Base-by-base conservation (phyloP, 257 asterid genomes). In the Solanum boliviense region DNA sequence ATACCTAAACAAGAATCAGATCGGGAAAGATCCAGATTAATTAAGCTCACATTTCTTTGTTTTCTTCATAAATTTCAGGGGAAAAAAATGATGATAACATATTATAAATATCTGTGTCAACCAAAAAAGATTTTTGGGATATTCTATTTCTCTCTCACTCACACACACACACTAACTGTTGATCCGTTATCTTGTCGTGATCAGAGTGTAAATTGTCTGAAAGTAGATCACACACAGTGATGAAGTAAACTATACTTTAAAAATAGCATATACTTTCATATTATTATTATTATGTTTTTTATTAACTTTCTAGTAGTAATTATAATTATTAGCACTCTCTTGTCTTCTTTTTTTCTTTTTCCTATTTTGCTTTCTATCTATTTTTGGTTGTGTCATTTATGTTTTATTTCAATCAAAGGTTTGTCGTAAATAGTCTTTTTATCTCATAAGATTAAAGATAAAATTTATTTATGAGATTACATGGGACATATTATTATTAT, bases 131-230 rank as follows among this genome's bases (percentile, higher is more conserved):
- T 46, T 78, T 56, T 46, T 81, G 85, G 85, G 20, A 81, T 81
- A 81, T 81, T 46, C 85, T 29, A 18, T 81, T 46, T 41, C 5
- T 25, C 62, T 25, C 58, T n/a, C 65, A 1, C 39, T 4, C 35
- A 0, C 15, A 6, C 21, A 13, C 21, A 13, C 65, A 44, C 85
- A 81, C 41, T 46, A 48, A 46, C 41, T 81, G 85, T 46, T 46
- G 85, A 81, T 81, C 85, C 85, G 70, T 81, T 81, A 44, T 81
- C 18, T 81, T 81, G 85, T 81, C 85, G 68, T 60, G 39, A 81
- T 29, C 85, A 29, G 68, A 9, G 29, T 81, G 70, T 29, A 74
- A 81, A 46, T 81, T 81, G 70, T 81, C 85, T 48, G 70, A 79
- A 79, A 79, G 67, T 44, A 39, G 85, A 79, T 44, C 39, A 48